Evolutionary conservation across 768 basidiomycete species (phyloP).

Genomic region (Inosperma sp.): DNA sequence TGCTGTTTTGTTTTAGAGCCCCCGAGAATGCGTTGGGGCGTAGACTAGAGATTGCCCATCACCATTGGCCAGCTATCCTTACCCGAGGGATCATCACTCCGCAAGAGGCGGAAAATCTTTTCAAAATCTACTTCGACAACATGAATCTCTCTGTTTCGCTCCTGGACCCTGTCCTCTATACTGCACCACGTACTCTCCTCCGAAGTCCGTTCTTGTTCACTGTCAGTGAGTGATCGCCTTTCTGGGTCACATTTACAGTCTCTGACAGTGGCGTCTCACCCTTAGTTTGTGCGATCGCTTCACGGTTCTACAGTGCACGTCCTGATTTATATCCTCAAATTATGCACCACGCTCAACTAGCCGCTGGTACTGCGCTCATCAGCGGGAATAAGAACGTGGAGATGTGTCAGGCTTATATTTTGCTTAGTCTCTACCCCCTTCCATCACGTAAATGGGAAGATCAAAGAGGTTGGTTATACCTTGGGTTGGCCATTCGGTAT

Average conservation of each 20-base stretch:
- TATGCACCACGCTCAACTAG: constrained; percentile 72
- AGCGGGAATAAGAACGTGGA: constrained; percentile 79
- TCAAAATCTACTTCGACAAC: constrained; percentile 70
- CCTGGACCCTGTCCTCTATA: constrained; percentile 80
- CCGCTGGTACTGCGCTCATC: constrained; percentile 73
- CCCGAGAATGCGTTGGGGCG: constrained; percentile 38
- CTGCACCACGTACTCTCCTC: constrained; percentile 72
- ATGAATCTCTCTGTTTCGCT: constrained; percentile 79
- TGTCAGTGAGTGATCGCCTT: constrained; percentile 75
- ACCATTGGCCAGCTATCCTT: constrained; percentile 62
- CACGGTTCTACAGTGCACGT: constrained; percentile 70
- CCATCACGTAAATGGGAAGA: constrained; percentile 83
- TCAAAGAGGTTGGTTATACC: constrained; percentile 84
- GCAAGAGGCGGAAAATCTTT: constrained; percentile 65
- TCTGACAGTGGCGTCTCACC: background rate
- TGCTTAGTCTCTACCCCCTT: constrained; percentile 71
- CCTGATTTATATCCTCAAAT: constrained; percentile 63
- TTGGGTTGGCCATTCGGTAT: constrained; percentile 83
- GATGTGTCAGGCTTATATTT: constrained; percentile 77
- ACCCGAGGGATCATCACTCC: constrained; percentile 58
- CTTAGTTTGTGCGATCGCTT: constrained; percentile 82
- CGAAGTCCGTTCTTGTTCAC: constrained; percentile 91
- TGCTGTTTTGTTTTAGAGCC: constrained; percentile 27
- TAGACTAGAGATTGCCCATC: constrained; percentile 37
- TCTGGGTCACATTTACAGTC: background rate